Conservation (phyloP, 2,329 filamentous ascomycete genomes). For the Sclerotinia trifoliorum region DNA sequence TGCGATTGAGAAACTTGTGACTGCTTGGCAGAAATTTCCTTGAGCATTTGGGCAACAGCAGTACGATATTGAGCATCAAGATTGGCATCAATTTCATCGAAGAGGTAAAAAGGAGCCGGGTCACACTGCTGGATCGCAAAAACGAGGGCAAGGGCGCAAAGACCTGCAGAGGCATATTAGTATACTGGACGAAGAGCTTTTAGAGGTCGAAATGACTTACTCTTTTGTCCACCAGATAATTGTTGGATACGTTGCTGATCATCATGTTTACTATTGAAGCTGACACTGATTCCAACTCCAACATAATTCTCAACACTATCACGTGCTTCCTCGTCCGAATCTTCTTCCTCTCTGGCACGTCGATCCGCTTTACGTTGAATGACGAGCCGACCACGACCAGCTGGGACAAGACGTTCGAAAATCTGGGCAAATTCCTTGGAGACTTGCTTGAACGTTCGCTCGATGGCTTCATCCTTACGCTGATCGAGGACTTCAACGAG, state of each 20-base stretch:
- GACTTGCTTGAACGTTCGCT: constrained; percentile 97
- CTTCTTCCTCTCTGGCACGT: constrained; percentile 61
- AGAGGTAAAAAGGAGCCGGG: constrained; percentile 97
- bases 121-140: constrained; percentile 99
- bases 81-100: constrained; percentile 98
- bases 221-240: constrained; percentile 95
- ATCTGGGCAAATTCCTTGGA: constrained; percentile 89
- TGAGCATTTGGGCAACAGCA: constrained; percentile 84
- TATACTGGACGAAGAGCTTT: background rate
- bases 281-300: constrained; percentile 94
- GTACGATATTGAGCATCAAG: constrained; percentile 97
- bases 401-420: constrained; percentile 92
- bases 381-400: constrained; percentile 84
- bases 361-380: constrained; percentile 89
- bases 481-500: constrained; percentile 91
- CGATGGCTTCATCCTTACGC: constrained; percentile 95
- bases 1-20: constrained; percentile 11
- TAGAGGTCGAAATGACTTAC: constrained; percentile 51
- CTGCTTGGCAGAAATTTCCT: constrained; percentile 66
- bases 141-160: constrained; percentile 94
- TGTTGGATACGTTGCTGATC: constrained; percentile 98
- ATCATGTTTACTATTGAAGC: constrained; percentile 97
- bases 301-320: constrained; percentile 89
- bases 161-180: constrained; percentile 52
- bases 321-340: constrained; percentile 65